These are phyloP conservation scores for Pythium periplocum DNA, from an alignment of 352 stramenopile genomes.

Conservation along the genomic window DNA sequence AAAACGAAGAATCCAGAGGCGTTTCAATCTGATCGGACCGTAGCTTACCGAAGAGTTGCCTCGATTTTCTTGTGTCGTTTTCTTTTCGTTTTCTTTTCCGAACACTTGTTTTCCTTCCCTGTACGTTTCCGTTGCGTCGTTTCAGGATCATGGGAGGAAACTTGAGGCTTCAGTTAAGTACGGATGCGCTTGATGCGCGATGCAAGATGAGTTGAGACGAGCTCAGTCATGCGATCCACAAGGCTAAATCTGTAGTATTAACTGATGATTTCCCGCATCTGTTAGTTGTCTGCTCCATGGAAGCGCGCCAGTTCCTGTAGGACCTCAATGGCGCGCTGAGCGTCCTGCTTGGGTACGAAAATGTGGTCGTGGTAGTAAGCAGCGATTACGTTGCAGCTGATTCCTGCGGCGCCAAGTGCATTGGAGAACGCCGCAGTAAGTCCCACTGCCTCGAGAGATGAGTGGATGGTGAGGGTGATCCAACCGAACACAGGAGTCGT, in stretches of 20 bases:
- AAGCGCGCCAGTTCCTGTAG: slow-evolving; percentile 5
- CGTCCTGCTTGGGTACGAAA: slow-evolving; percentile 10
- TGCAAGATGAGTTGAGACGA: too few relatives aligned
- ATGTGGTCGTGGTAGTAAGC: slow-evolving; percentile 18
- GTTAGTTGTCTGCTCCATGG: too few relatives aligned
- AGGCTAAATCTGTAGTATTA: too few relatives aligned
- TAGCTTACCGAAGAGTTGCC: background rate
- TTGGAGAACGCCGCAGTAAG: slow-evolving; percentile 12
- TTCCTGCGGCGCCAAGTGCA: slow-evolving; percentile 8
- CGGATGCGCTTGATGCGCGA: too few relatives aligned
- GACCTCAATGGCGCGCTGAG: slow-evolving; percentile 3
- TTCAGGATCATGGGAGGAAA: background rate
- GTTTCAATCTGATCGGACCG: too few relatives aligned
- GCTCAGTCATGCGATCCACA: too few relatives aligned
- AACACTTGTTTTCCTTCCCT: slow-evolving; percentile 2
- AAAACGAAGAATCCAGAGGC: too few relatives aligned
- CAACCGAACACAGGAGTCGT: slow-evolving; percentile 7
- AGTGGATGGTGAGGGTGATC: slow-evolving; percentile 18
- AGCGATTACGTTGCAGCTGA: slow-evolving; percentile 16
- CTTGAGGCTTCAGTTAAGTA: too few relatives aligned
- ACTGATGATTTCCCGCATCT: too few relatives aligned
- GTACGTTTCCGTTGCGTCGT: background rate
- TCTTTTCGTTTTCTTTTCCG: background rate
- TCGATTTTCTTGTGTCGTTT: background rate
- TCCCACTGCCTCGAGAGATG: slow-evolving; percentile 13